phyloP scores from a whole-genome alignment of 139 green algal species.

The Chlamydomonas applanata region DNA sequence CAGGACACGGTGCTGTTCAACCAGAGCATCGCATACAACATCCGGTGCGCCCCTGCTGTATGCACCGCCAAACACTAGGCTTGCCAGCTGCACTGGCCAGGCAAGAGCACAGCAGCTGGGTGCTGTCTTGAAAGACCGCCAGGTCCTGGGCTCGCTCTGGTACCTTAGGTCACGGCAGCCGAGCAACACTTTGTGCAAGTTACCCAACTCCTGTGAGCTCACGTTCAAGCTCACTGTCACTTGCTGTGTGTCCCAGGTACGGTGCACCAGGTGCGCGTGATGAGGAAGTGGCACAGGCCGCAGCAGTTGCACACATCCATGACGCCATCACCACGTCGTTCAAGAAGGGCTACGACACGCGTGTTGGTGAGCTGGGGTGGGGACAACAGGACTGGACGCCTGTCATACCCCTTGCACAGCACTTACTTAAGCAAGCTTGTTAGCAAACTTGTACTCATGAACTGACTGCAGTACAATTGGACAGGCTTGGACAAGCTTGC shows the following conservation, averaged over 20 bases:
- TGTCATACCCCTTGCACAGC: constrained; percentile 21
- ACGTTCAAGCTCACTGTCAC: no score
- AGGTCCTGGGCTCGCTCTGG: no score
- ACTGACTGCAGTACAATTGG: background rate
- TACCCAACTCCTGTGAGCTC: no score
- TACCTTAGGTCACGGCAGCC: no score
- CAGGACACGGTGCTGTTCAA: constrained; percentile 92
- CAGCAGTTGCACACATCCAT: constrained; percentile 71
- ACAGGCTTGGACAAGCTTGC: no score
- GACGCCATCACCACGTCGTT: constrained; percentile 52
- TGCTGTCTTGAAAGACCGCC: no score
- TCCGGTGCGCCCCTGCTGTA: constrained; percentile 46
- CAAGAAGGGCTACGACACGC: constrained; percentile 71
- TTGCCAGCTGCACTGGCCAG: no score
- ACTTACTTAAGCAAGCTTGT: background rate
- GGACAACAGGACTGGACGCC: no score
- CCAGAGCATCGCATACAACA: constrained; percentile 89
- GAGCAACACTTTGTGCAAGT: no score
- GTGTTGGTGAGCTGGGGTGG: constrained; percentile 73
- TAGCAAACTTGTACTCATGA: background rate
- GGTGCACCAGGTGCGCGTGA: constrained; percentile 27
- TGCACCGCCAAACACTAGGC: no score
- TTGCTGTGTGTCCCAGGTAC: no score
- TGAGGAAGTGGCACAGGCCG: constrained; percentile 60
- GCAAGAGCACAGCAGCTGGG: no score